Evolutionary conservation across 495 filamentous ascomycete species (phyloP), one percentile per base, ranked within the genome.

Genomic region (Aspergillus haitiensis): DNA sequence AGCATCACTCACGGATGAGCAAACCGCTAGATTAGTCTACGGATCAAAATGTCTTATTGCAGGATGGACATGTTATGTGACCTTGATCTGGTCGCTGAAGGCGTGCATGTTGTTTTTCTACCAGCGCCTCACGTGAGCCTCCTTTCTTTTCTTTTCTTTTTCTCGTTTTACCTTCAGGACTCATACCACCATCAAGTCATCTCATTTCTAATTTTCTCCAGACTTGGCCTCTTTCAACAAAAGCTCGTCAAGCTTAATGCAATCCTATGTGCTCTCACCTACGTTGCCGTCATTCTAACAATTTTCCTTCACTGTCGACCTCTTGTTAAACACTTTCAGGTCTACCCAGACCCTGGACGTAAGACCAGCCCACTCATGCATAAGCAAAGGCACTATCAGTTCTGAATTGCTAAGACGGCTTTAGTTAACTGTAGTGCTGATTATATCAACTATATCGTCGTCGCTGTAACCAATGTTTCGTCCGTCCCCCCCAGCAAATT

Each of bases 61-160:
- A 1, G 76, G 78, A 6, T 82, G 81, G 80, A 74, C 70, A 7
- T 65, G 72, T 1, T 84, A 83, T 58, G 75, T 73, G 2, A 72
- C 75, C n/a, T 61, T 82, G 8, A 66, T 85, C 9, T 85, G 80
- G 79, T 62, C 63, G 1, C 58, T 85, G 39, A 85, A 85, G 62
- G 65, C 77, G 6, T 75, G 78, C 67, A 73, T 82, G 70, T 68
- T 75, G 44, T 68, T 75, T 37, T 82, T 84, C 62, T 85, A 79
- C 54, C 66, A 74, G 11, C 73, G 81, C 13, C 66, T 85, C 15
- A 85, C 79, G 77, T 79, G 70, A 62, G 67, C 54, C 56, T 34
- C 7, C 15, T 5, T 11, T 36, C 11, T 46, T 36, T 27, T 31
- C 27, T 48, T 34, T 21, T 32, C 9, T 12, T 35, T 31, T 39